Base-by-base conservation (phyloP, 345 rosid species). In the Pugionium dolabratum region DNA sequence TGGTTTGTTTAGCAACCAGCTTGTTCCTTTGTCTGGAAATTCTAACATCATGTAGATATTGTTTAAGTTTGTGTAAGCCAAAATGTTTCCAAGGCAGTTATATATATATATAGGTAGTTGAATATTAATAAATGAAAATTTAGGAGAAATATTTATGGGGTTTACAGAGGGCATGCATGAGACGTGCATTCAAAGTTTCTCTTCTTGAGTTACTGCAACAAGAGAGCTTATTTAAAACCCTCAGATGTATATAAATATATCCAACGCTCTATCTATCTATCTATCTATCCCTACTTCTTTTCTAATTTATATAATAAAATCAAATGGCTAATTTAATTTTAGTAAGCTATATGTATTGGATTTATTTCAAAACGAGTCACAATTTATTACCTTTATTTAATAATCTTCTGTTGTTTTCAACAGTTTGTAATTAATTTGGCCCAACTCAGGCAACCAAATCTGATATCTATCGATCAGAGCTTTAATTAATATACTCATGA, bases 151-250 rank as follows among this genome's bases (percentile, higher is more conserved):
- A 6, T 32, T 57, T 45, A 70, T 60, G 67, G 30, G 44, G 72
- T 60, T 60, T 60, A 60, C 61, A 52, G 37, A 67, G 73, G 62
- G 51, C 72, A 57, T 73, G 84, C 81, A 81, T 82, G 83, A 18
- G 18, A 82, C 80, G 85, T 84, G 82, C 71, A 57, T 59, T 77
- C 67, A 80, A 74, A 84, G 78, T 78, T 71, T 83, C 80, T 11
- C 51, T 75, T 76, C 74, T 67, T 69, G 67, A 64, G 70, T 62
- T 73, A 40, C 68, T 52, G 18, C 32, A 48, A 7, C 65, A 56
- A 48, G 72, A 47, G 72, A 37, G 42, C 57, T 56, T 57, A 58
- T 57, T 67, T 8, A 67, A 55, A 67, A 35, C 40, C 4, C 4
- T 67, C 64, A 47, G 64, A 68, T 57, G 42, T 40, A 32, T 58